These are phyloP conservation scores for Diaporthe batatas DNA, from an alignment of 2,329 filamentous ascomycete species.

Conservation along the genomic window DNA sequence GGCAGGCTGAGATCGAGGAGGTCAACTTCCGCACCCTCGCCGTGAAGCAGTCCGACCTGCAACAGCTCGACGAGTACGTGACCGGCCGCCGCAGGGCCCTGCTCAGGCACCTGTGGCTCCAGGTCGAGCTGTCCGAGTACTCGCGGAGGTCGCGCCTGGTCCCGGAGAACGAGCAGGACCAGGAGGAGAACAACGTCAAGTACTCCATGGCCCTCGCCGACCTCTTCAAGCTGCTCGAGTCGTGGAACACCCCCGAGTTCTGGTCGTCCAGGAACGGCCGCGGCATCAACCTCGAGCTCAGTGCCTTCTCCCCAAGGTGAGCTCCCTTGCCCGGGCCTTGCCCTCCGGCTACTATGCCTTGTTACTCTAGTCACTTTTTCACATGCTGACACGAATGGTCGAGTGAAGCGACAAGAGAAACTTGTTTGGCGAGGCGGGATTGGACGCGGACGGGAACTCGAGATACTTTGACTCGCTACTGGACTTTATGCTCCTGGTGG, in stretches of 20 bases:
- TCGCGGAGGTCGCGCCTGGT: constrained; percentile 39
- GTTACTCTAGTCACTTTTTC: too few relatives aligned
- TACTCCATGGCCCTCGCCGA: constrained; percentile 47
- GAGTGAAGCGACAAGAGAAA: constrained; percentile 41
- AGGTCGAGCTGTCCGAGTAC: constrained; percentile 46
- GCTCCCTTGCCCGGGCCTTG: neutral
- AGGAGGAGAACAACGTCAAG: constrained; percentile 46
- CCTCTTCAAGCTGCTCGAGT: constrained; percentile 46
- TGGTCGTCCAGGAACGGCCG: constrained; percentile 28
- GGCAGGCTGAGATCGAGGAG: constrained; percentile 47
- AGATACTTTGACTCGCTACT: constrained; percentile 47
- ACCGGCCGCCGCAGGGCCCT: constrained; percentile 44
- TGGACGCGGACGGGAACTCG: constrained; percentile 46
- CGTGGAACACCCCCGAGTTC: constrained; percentile 44
- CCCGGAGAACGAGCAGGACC: constrained; percentile 46
- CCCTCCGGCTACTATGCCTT: too few relatives aligned
- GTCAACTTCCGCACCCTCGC: constrained; percentile 46
- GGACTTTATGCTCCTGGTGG: constrained; percentile 42
- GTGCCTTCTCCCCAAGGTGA: constrained; percentile 44
- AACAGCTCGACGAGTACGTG: constrained; percentile 45
- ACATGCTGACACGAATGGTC: neutral
- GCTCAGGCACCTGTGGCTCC: constrained; percentile 45
- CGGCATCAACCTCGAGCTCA: constrained; percentile 47
- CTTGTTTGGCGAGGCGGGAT: constrained; percentile 44
- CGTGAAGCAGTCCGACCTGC: constrained; percentile 43